Percentiles rank a stretch among this genome's conserved stretches.
Conservation (phyloP, 2,329 filamentous ascomycete species). For the Rutstroemia sp. region DNA sequence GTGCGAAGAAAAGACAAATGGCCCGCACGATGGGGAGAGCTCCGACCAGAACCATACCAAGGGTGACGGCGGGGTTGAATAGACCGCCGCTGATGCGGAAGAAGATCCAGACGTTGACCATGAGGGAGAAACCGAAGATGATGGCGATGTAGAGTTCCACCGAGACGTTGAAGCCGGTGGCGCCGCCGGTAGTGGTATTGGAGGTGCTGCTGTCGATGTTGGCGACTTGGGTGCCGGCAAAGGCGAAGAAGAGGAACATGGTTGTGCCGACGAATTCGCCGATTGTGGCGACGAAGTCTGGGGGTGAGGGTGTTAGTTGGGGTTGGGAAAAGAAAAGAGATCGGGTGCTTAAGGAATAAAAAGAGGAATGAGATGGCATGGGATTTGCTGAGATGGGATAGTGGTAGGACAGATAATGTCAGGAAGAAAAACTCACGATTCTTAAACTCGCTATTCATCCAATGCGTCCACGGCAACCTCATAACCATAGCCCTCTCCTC, state of each 20-base stretch:
- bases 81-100: slow-evolving; percentile 36
- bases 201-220: slow-evolving; percentile 19
- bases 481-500: slow-evolving; percentile 37
- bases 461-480: slow-evolving; percentile 37
- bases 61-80: slow-evolving; percentile 42
- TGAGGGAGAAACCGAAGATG: slow-evolving; percentile 33
- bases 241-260: slow-evolving; percentile 32
- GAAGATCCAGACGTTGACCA: slow-evolving; percentile 49
- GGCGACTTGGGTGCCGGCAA: slow-evolving; percentile 26
- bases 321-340: neutral
- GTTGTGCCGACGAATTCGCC: slow-evolving; percentile 30
- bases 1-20: slow-evolving; percentile 28
- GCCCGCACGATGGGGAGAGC: slow-evolving; percentile 29
- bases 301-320: neutral
- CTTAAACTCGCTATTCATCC: slow-evolving; percentile 41
- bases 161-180: slow-evolving; percentile 23
- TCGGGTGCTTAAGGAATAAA: neutral
- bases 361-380: neutral
- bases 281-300: slow-evolving; percentile 24
- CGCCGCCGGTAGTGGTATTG: neutral
- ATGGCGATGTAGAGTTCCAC: slow-evolving; percentile 32
- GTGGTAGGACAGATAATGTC: too few relatives aligned
- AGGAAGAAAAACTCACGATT: slow-evolving; percentile 25
- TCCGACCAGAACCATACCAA: slow-evolving; percentile 32
- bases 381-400: too few relatives aligned